A percentile compares a stretch with the other conserved stretches of the same genome.
These are phyloP conservation scores for Castanea sativa DNA, from an alignment of 306 rosid genomes.

Conservation along the genomic window DNA sequence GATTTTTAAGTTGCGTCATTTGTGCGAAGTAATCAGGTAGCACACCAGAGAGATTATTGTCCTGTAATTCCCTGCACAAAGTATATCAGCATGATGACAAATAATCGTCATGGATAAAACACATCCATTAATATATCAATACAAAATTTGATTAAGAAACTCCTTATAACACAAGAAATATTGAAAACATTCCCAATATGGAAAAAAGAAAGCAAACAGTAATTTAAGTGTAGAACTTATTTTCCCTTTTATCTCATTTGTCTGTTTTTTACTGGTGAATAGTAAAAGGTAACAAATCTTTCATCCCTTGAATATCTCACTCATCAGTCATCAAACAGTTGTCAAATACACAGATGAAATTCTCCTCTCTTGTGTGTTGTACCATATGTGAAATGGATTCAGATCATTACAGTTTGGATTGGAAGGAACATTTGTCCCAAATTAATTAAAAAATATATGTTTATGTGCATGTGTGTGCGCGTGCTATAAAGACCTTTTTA, in stretches of 20 bases:
- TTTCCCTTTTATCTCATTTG: not conserved
- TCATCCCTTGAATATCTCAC: not conserved
- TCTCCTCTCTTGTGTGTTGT: not conserved
- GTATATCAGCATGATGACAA: not conserved
- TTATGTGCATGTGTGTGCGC: too few relatives aligned
- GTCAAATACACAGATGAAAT: not conserved
- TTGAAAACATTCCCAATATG: not conserved
- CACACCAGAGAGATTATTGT: slow-evolving; percentile 62
- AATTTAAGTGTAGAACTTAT: not conserved
- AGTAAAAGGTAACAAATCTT: not conserved
- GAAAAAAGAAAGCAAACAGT: not conserved
- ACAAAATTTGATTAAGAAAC: not conserved
- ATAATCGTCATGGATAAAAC: slow-evolving; percentile 6
- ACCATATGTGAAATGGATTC: not conserved
- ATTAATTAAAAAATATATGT: not conserved
- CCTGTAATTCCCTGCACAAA: slow-evolving; percentile 72
- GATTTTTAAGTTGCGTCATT: slow-evolving; percentile 65
- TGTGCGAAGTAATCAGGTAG: slow-evolving; percentile 76
- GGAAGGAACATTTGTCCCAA: not conserved
- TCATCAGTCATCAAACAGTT: not conserved
- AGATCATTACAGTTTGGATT: not conserved
- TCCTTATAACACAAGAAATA: not conserved
- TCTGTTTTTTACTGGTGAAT: not conserved
- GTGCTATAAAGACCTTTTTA: not conserved
- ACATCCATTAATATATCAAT: not conserved